Evolutionary conservation across 1,284 basidiomycete genomes (phyloP), one percentile per base, ranked within the genome.

Genomic region (Mycena citricolor): DNA sequence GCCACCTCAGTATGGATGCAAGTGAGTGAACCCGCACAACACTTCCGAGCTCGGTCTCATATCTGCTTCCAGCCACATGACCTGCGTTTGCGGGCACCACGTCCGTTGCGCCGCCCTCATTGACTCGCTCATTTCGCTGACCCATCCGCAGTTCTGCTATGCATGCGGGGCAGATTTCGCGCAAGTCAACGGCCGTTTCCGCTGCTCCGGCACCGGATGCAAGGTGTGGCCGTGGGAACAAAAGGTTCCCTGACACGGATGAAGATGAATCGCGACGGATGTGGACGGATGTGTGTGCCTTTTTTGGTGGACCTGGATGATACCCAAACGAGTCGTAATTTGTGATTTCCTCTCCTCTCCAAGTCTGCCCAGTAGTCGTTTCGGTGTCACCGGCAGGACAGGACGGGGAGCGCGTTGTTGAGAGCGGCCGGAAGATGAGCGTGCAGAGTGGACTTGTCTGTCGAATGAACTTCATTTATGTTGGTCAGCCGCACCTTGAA

Each of bases 171-270:
- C 48, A 19, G 49, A 55, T 33, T 55, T 55, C 16, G 48, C 50
- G 35, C 43, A 53, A 38, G 44, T 34, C n/a, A 30, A 36, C 11
- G 54, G 54, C 13, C 48, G 35, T 25, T 55, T 53, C 28, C 35
- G 49, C 10, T 55, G 51, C 28, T 51, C 40, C 34, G n/a, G 51
- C 14, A 24, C 16, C 8, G 51, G 54, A 12, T 55, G 53, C 32
- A 45, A 52, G 31, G 47, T 55, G 17, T 55, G 51, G 51, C 45
- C n/a, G n/a, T n/a, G 53, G 28, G 54, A 55, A 41, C 47, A 52
- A 37, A n/a, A n/a, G n/a, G n/a, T n/a, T n/a, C n/a, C n/a, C n/a
- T n/a, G n/a, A n/a, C n/a, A n/a, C n/a, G n/a, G n/a, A n/a, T n/a
- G n/a, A n/a, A n/a, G n/a, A n/a, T n/a, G 17, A 47, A 7, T 31